A percentile compares a stretch with the other conserved stretches of the same genome.
phyloP scores from a whole-genome alignment of 805 yeast species.

The Ogataea methanolica region DNA sequence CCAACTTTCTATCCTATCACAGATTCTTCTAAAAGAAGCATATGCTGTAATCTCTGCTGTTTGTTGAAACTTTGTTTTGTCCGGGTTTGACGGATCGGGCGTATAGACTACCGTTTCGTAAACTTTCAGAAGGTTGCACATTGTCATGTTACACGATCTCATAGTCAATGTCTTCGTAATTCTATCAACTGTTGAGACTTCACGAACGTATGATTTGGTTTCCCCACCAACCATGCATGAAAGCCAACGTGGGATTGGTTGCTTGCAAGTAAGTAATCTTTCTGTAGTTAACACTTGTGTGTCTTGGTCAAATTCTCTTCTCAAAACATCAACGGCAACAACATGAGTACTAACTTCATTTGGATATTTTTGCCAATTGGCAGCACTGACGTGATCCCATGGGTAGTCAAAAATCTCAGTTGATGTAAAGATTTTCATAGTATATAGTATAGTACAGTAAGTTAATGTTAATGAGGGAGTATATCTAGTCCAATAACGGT shows the following conservation, averaged over 20 bases:
- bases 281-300: constrained; percentile 67
- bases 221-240: constrained; percentile 66
- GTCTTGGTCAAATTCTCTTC: constrained; percentile 58
- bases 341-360: constrained; percentile 90
- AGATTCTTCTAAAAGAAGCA: constrained; percentile 61
- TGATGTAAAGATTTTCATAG: constrained; percentile 77
- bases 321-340: constrained; percentile 82
- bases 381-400: constrained; percentile 94
- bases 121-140: constrained; percentile 69
- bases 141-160: constrained; percentile 85
- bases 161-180: constrained; percentile 57
- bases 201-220: constrained; percentile 77
- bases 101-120: constrained; percentile 80
- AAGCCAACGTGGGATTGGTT: constrained; percentile 82
- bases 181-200: constrained; percentile 80
- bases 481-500: too few relatives aligned
- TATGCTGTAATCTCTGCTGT: constrained; percentile 87
- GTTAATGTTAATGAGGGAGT: too few relatives aligned
- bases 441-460: constrained; percentile 31
- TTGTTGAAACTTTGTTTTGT: constrained; percentile 65
- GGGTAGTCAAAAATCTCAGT: constrained; percentile 71
- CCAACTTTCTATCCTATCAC: constrained; percentile 90
- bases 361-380: constrained; percentile 97
- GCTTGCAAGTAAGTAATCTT: constrained; percentile 83
- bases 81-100: constrained; percentile 58